phyloP scores from a whole-genome alignment of 1,139 yeast species.

The Sugiyamaella paludigena region DNA sequence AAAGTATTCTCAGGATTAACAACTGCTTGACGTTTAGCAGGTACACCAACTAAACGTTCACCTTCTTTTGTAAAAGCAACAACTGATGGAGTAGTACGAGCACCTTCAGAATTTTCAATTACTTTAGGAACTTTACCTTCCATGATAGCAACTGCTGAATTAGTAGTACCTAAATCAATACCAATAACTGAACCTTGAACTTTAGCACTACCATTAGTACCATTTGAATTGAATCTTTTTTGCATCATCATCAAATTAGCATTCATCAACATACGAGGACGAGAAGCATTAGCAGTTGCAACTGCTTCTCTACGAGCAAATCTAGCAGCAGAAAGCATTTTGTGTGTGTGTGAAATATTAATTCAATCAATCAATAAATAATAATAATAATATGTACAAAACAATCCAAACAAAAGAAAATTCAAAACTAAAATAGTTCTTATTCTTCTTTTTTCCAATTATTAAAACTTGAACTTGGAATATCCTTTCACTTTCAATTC shows the following conservation, averaged over 20 bases:
- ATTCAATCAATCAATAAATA: not conserved
- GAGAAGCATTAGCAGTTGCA: slow-evolving; percentile 8
- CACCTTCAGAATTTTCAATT: slow-evolving; percentile 97
- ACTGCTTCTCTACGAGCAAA: slow-evolving; percentile 33
- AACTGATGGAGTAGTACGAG: slow-evolving; percentile 97
- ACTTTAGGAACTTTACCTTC: slow-evolving; percentile 96
- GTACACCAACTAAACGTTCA: slow-evolving; percentile 95
- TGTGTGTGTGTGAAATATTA: slow-evolving; percentile 3
- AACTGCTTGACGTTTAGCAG: slow-evolving; percentile 99
- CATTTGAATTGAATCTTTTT: slow-evolving; percentile 37
- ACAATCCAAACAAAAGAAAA: too few species aligned
- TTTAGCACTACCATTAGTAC: slow-evolving; percentile 27
- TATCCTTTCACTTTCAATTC: too few species aligned
- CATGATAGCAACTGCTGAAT: slow-evolving; percentile 98
- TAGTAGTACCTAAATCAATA: slow-evolving; percentile 98
- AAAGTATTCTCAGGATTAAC: slow-evolving; percentile 97
- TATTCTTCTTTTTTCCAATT: too few species aligned
- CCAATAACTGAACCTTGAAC: slow-evolving; percentile 77
- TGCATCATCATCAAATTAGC: not conserved
- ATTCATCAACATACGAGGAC: too few species aligned
- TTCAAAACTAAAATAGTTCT: too few species aligned
- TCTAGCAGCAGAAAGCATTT: slow-evolving; percentile 36
- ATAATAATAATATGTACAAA: not conserved
- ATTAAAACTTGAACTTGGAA: too few species aligned
- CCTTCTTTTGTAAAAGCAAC: slow-evolving; percentile 98